A percentile compares a stretch with the other conserved stretches of the same genome.
These are phyloP conservation scores for Myriosclerotinia duriaeana DNA, from an alignment of 2,329 filamentous ascomycete species.

Conservation along the genomic window DNA sequence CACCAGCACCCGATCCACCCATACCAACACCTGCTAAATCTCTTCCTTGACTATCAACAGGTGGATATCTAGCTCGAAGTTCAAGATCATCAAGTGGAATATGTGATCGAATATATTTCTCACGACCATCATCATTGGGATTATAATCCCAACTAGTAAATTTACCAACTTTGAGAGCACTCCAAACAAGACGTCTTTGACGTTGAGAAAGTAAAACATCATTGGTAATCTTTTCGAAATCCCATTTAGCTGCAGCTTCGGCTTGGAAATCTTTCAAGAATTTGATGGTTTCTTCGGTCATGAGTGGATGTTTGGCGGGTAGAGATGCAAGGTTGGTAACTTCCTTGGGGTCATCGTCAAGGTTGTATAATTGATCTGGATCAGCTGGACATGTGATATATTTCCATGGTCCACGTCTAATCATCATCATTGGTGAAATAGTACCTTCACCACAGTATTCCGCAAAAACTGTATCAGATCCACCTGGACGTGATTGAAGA, in stretches of 20 bases:
- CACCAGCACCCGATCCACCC: slow-evolving; percentile 25
- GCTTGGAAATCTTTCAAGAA: slow-evolving; percentile 64
- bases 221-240: slow-evolving; percentile 73
- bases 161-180: slow-evolving; percentile 70
- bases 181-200: slow-evolving; percentile 75
- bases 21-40: slow-evolving; percentile 26
- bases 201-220: slow-evolving; percentile 77
- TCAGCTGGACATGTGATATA: slow-evolving; percentile 85
- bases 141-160: slow-evolving; percentile 86
- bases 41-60: slow-evolving; percentile 50
- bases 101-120: slow-evolving; percentile 81
- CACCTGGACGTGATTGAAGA: slow-evolving; percentile 60
- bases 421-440: slow-evolving; percentile 88
- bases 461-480: slow-evolving; percentile 84
- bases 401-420: slow-evolving; percentile 85
- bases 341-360: slow-evolving; percentile 59
- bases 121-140: slow-evolving; percentile 66
- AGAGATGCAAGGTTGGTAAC: slow-evolving; percentile 44
- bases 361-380: slow-evolving; percentile 79
- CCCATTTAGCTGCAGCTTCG: slow-evolving; percentile 75
- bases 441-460: slow-evolving; percentile 96
- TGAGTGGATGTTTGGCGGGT: slow-evolving; percentile 40
- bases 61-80: slow-evolving; percentile 70
- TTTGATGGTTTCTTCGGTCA: slow-evolving; percentile 39
- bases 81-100: slow-evolving; percentile 80